Base-by-base conservation (phyloP, 2,329 filamentous ascomycete genomes). In the Aspergillus costaricaensis region DNA sequence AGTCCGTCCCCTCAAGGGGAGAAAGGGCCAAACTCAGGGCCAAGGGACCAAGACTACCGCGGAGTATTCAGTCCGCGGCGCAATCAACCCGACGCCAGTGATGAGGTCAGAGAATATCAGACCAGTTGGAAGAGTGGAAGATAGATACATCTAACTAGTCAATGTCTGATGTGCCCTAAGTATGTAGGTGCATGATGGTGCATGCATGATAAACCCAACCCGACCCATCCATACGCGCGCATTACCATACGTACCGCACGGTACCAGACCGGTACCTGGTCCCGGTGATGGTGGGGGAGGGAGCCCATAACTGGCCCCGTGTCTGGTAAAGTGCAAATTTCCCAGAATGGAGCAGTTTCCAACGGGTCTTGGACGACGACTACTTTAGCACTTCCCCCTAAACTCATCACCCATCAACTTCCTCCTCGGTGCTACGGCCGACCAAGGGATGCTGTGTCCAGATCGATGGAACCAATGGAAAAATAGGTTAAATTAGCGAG, bases 381-480 rank as follows among this genome's bases (percentile, higher is more conserved):
- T 44, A 30, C 27, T 30, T 25, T 50, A 15, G n/a, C 53, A 23
- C 39, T 23, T 43, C 12, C 15, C 36, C 19, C 21, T 32, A 12
- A 15, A 43, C 39, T 44, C 12, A 36, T 44, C 12, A 36, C 32
- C 32, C 32, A 36, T 36, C 32, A 36, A 36, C 32, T 36, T 36
- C 32, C 32, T 36, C 12, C 53, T 32, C 53, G 39, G 39, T 55
- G 39, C 53, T 55, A 55, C 53, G 53, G 53, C 53, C 53, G 53
- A 55, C 53, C 50, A 43, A 39, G 52, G 23, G 23, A 19, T 43
- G 14, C 41, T 19, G 19, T 43, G 52, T 36, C 57, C 57, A 59
- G 57, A 58, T 58, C 49, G 57, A 58, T 58, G 57, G 57, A 58
- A 58, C 57, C 57, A 53, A 58, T 53, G 49, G 30, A 58, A 39